Conservation (phyloP, 2,329 filamentous ascomycete genomes). For the Pseudocercospora fuligena region DNA sequence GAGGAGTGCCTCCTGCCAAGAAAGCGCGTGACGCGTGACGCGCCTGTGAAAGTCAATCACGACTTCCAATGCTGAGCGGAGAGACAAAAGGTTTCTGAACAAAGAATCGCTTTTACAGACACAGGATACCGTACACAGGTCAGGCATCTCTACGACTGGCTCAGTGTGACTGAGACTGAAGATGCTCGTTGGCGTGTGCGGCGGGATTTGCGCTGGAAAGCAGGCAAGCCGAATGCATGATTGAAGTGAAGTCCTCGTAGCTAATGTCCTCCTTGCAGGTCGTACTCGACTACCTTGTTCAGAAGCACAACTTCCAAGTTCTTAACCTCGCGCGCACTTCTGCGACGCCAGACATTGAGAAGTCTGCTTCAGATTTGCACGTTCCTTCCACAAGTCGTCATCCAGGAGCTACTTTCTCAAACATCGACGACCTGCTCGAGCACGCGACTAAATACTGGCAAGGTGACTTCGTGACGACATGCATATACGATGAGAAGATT, state of each 20-base stretch:
- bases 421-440: slow-evolving; percentile 72
- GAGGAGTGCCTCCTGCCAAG: no score
- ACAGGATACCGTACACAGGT: no score
- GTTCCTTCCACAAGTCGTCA: slow-evolving; percentile 38
- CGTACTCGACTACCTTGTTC: slow-evolving; percentile 83
- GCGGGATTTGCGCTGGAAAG: neutral
- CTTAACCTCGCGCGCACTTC: slow-evolving; percentile 62
- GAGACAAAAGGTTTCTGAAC: no score
- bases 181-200: slow-evolving; percentile 12
- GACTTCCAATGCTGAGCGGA: no score
- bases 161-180: neutral
- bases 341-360: slow-evolving; percentile 47
- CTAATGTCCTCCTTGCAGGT: neutral
- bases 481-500: slow-evolving; percentile 73
- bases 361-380: slow-evolving; percentile 46
- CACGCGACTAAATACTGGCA: slow-evolving; percentile 87
- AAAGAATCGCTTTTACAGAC: no score
- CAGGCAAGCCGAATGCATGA: neutral
- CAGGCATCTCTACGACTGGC: no score
- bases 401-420: slow-evolving; percentile 56
- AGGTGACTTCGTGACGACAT: slow-evolving; percentile 81
- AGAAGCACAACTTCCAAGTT: slow-evolving; percentile 79
- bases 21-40: no score
- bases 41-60: no score
- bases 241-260: neutral